Conservation (phyloP, 2,329 filamentous ascomycete species). For the Cladosporium sp. region DNA sequence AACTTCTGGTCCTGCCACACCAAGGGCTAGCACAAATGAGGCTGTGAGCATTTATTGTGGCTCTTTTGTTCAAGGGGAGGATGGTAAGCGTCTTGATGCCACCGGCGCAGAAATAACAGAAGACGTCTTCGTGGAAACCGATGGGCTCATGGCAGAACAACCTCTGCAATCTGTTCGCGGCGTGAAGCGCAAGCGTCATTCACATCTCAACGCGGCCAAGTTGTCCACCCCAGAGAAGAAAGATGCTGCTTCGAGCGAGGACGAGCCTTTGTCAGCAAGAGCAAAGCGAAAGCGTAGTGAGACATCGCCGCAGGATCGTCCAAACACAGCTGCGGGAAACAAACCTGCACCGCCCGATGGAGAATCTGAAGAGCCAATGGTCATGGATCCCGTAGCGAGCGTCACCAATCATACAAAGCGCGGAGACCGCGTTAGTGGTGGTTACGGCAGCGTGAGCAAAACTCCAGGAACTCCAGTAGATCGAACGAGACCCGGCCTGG, state of each 20-base stretch:
- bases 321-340: neutral
- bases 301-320: neutral
- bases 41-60: neutral
- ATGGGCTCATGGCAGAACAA: neutral
- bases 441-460: neutral
- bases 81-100: neutral
- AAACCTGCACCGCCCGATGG: neutral
- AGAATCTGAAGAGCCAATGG: neutral
- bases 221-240: neutral
- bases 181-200: neutral
- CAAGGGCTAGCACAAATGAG: slow-evolving; percentile 8
- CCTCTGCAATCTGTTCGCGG: neutral
- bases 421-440: neutral
- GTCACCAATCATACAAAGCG: neutral
- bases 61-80: neutral
- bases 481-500: neutral
- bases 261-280: slow-evolving; percentile 11
- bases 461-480: neutral
- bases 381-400: neutral
- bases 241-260: neutral
- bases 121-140: neutral
- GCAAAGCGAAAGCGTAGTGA: neutral
- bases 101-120: neutral
- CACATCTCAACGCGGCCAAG: neutral
- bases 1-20: neutral